Evolutionary conservation across 1,139 yeast species (phyloP), one percentile per base, ranked within the genome.

Genomic region (Hansenula lynferdii): DNA sequence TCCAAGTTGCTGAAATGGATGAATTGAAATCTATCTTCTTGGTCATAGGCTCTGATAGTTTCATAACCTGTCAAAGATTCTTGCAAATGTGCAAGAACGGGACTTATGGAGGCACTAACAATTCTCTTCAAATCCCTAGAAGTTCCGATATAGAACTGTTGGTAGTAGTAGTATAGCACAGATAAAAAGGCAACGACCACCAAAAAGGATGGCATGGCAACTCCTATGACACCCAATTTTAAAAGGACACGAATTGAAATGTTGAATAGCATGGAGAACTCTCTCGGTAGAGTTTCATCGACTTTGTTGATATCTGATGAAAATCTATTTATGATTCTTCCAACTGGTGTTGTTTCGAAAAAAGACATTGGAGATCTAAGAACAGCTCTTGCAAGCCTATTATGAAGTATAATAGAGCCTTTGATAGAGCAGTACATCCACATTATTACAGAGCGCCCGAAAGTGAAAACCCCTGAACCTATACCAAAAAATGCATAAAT

Each of bases 301-400:
- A 84, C 64, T 37, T 75, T 72, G 42, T 72, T 72, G 53, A 85
- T 70, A 57, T 85, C 95, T 45, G 81, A 75, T 15, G 90, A 77
- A 53, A 85, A 85, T 38, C 79, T 58, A 41, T 83, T 83, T 51
- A 81, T 67, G 31, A 83, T 69, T 61, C 92, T 70, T n/a, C 92
- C 92, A 44, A 80, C 68, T 25, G 92, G 92, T 1, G 90, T 83
- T 2, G 89, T 82, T 60, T 83, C 92, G 54, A 83, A 83, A 57
- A 81, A 83, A 2, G 80, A 69, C 86, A 83, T 80, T 42, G 90
- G 90, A 1, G 89, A 78, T 46, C 79, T 65, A 44, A 82, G 58
- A 14, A 83, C 85, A 31, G 82, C 62, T 8, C 50, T 49, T 0
- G 85, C 83, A 87, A 83, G 80, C 23, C 58, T 63, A 45, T 75